phyloP scores from a whole-genome alignment of 305 asterid species.

The Ajuga reptans region DNA sequence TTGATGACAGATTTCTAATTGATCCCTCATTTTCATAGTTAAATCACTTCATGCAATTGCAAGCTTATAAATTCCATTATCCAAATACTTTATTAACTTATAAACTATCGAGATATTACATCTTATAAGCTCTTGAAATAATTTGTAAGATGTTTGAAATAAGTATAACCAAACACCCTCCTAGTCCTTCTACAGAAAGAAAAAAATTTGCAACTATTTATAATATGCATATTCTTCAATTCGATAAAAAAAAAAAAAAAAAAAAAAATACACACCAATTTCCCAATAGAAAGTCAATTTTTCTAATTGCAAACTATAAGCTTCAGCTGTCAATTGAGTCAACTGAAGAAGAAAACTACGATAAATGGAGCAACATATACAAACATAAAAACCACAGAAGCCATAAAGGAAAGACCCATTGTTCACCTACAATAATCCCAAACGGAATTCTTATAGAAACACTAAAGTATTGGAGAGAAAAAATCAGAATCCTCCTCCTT shows the following conservation, averaged over 20 bases:
- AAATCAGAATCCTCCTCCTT: background rate
- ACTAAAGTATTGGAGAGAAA: background rate
- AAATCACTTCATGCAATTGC: no score
- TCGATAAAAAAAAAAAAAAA: background rate
- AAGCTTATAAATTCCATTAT: no score
- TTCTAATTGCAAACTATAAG: background rate
- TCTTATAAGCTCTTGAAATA: no score
- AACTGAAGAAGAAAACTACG: slow-evolving; percentile 7
- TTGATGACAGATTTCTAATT: no score
- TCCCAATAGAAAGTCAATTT: background rate
- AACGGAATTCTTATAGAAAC: background rate
- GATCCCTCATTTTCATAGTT: no score
- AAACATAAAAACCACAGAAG: background rate
- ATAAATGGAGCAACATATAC: background rate
- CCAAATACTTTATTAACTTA: no score
- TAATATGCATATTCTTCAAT: background rate
- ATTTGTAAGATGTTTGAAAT: no score
- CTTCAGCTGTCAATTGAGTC: background rate
- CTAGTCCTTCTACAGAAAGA: slow-evolving; percentile 5
- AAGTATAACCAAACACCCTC: background rate
- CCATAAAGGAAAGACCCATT: background rate
- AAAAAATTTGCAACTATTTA: background rate
- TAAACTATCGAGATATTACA: no score
- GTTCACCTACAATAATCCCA: background rate
- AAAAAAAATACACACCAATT: background rate